These are phyloP conservation scores for Ustilago loliicola DNA, from an alignment of 1,284 basidiomycete genomes.

Conservation along the genomic window DNA sequence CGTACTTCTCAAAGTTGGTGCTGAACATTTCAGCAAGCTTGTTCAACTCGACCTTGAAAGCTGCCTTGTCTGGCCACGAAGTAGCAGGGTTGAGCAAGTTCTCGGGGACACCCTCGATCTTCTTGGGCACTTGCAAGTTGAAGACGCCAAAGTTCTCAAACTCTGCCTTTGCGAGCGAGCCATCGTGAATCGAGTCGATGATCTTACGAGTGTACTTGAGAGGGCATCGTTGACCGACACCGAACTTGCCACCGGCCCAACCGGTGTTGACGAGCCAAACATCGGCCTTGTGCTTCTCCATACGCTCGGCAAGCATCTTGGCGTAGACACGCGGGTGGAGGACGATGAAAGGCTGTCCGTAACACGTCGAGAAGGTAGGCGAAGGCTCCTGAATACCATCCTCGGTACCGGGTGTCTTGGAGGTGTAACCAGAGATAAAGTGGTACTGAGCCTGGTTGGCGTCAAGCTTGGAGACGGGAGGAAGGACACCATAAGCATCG, in stretches of 20 bases:
- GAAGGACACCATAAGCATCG: constrained; percentile 97
- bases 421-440: constrained; percentile 78
- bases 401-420: constrained; percentile 94
- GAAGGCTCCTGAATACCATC: constrained; percentile 98
- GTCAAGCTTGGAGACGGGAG: constrained; percentile 91
- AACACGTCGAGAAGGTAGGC: constrained; percentile 99
- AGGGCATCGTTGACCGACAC: constrained; percentile 73
- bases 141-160: constrained; percentile 80
- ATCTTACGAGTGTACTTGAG: constrained; percentile 85
- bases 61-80: constrained; percentile 62
- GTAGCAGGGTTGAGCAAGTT: constrained; percentile 64
- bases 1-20: constrained; percentile 68
- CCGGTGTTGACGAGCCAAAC: constrained; percentile 99
- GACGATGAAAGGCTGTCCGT: constrained; percentile 98
- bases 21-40: constrained; percentile 70
- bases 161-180: constrained; percentile 86
- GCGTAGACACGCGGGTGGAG: constrained; percentile 88
- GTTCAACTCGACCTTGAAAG: constrained; percentile 65
- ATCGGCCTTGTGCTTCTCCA: constrained; percentile 89
- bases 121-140: constrained; percentile 66
- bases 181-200: constrained; percentile 96
- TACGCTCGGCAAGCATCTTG: constrained; percentile 94
- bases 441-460: constrained; percentile 93
- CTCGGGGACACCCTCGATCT: constrained; percentile 59
- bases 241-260: constrained; percentile 96